Base-by-base conservation (phyloP, 495 filamentous ascomycete species). In the Pseudotulostoma volvatum region DNA sequence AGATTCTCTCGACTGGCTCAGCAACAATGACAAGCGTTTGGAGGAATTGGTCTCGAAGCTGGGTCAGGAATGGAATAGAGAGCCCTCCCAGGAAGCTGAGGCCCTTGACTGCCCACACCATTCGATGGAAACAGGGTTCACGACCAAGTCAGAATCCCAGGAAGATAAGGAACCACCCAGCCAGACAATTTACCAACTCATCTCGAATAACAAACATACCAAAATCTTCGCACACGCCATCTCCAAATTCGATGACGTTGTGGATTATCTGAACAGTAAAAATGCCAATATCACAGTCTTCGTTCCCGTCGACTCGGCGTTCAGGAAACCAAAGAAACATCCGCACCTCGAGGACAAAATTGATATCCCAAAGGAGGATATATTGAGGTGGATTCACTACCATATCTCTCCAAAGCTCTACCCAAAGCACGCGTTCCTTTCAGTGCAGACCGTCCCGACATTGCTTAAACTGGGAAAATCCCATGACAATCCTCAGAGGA, bases 261-360 rank as follows among this genome's bases (percentile, higher is more conserved):
- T 84, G 25, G 47, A 73, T 14, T 50, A 72, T 11, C 72, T 95
- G 33, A 80, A 87, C 47, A 67, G 72, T 45, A 84, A 76, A 4
- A 49, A 64, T 16, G 56, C 67, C 13, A 86, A 90, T 48, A 68
- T 77, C 50, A 93, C 86, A 3, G 53, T 86, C 43, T 90, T 95
- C 46, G 78, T 81, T 15, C 84, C 85, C 1, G 76, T 72, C 2
- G 76, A 93, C 55, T 56, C 58, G 23, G 84, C 81, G 18, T 81
- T 90, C 40, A 68, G 77, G 36, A 74, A 74, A 54, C 66, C 85
- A 42, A 76, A 71, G 4, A 43, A 74, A 31, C 56, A 71, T 31
- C 43, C 54, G 49, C 51, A 54, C 60, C 36, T 48, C 54, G 44
- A 68, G 74, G 36, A 34, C 39, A 41, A 41, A 13, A 25, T 25